These are phyloP conservation scores for Pythium periplocum DNA, from an alignment of 352 stramenopile genomes.

Conservation along the genomic window DNA sequence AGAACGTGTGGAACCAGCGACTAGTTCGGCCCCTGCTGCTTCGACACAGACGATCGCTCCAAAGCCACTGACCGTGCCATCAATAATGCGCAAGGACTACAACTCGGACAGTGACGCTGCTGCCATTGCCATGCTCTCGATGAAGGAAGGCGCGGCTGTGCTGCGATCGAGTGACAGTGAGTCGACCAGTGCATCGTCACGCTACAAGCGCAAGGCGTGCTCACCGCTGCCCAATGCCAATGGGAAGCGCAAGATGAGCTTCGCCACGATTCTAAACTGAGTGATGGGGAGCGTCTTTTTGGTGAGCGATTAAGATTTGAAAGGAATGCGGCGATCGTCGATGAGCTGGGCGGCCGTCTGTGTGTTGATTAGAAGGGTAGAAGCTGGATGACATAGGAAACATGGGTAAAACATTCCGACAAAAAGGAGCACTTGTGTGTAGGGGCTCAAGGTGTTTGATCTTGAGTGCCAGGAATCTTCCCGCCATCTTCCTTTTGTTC, in stretches of 20 bases:
- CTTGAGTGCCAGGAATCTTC: no score
- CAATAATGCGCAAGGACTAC: constrained; percentile 22
- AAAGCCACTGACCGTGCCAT: constrained; percentile 14
- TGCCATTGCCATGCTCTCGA: constrained; percentile 73
- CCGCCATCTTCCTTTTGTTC: no score
- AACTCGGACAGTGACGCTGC: constrained; percentile 77
- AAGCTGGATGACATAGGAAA: no score
- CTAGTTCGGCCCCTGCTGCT: background rate
- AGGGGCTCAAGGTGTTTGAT: no score
- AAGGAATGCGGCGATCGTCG: no score
- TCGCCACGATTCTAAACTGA: constrained; percentile 87
- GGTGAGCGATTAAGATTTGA: background rate
- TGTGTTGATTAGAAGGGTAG: no score
- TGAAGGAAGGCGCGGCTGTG: constrained; percentile 42
- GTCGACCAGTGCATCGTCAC: constrained; percentile 1
- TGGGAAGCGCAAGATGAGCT: constrained; percentile 86
- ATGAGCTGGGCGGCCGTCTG: no score
- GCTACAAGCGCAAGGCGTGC: constrained; percentile 64
- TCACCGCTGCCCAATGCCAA: constrained; percentile 36
- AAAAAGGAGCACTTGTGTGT: no score
- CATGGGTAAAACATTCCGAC: no score
- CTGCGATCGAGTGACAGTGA: constrained; percentile 22
- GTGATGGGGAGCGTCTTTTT: background rate
- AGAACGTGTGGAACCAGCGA: background rate
- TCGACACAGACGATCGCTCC: constrained; percentile 24